Conservation (phyloP, 2,329 filamentous ascomycete species). For the Xylaria sp. region DNA sequence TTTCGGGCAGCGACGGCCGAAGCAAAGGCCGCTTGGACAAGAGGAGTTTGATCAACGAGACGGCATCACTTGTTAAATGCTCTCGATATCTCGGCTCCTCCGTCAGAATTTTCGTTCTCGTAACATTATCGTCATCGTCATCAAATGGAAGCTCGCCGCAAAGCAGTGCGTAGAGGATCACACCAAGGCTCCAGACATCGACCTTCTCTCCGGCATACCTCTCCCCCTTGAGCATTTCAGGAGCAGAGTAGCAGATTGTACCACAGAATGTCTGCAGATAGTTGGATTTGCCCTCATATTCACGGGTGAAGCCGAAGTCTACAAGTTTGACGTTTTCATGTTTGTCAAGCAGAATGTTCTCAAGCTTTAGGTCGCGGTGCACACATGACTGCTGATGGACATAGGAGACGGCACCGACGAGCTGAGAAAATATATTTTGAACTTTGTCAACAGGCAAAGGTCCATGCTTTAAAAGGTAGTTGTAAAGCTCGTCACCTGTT, state of each 20-base stretch:
- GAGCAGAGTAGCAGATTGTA: slow-evolving; percentile 95
- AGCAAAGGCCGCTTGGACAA: slow-evolving; percentile 89
- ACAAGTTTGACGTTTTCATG: slow-evolving; percentile 97
- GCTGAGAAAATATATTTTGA: slow-evolving; percentile 93
- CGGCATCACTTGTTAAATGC: slow-evolving; percentile 77
- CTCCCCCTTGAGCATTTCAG: slow-evolving; percentile 97
- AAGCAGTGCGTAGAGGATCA: slow-evolving; percentile 82
- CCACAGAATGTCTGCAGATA: slow-evolving; percentile 98
- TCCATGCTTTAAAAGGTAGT: slow-evolving; percentile 88
- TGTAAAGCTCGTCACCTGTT: slow-evolving; percentile 92
- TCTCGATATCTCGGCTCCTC: slow-evolving; percentile 88
- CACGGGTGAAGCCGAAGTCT: slow-evolving; percentile 96
- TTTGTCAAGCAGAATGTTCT: slow-evolving; percentile 95
- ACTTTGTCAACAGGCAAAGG: slow-evolving; percentile 84
- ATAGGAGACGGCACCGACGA: slow-evolving; percentile 93
- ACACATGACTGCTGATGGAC: slow-evolving; percentile 96
- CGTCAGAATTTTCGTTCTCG: slow-evolving; percentile 81
- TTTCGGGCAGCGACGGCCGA: slow-evolving; percentile 81
- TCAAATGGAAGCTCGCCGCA: slow-evolving; percentile 92
- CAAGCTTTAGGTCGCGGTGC: slow-evolving; percentile 93
- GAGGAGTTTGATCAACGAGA: slow-evolving; percentile 76
- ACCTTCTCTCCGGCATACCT: slow-evolving; percentile 98
- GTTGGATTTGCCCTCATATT: slow-evolving; percentile 94
- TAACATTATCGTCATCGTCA: slow-evolving; percentile 89
- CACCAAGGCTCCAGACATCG: slow-evolving; percentile 90